A percentile compares a stretch with the other conserved stretches of the same genome.
These are phyloP conservation scores for Ceratobasidium sp. DNA, from an alignment of 1,284 basidiomycete species.

Conservation along the genomic window DNA sequence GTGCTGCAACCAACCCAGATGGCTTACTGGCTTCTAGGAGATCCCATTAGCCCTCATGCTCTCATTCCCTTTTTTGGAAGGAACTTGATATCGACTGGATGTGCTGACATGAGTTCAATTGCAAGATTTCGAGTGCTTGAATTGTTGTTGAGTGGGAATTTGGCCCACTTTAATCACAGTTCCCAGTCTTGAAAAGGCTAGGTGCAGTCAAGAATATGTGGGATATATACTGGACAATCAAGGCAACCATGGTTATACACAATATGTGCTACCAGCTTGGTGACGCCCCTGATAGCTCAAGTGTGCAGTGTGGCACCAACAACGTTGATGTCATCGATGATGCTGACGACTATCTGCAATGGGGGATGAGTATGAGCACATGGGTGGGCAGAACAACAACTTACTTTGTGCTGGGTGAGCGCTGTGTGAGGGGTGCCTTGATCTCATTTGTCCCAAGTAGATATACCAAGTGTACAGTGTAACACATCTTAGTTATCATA, in stretches of 20 bases:
- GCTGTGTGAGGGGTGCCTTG: background rate
- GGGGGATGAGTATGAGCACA: background rate
- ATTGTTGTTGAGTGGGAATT: background rate
- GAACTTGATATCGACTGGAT: background rate
- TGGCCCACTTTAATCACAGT: background rate
- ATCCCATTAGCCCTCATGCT: background rate
- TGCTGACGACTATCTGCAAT: too few relatives aligned
- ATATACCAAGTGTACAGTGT: too few relatives aligned
- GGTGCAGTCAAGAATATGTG: background rate
- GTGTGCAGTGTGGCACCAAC: background rate
- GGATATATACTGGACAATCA: background rate
- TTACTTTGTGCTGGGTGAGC: background rate
- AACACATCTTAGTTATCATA: too few relatives aligned
- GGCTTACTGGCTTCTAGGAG: background rate
- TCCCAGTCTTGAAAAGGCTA: background rate
- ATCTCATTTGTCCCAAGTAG: background rate
- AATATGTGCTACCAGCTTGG: background rate
- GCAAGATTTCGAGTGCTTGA: background rate
- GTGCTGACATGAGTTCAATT: background rate
- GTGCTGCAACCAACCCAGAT: too few relatives aligned
- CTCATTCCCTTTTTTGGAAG: background rate
- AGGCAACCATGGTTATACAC: background rate
- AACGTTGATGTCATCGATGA: background rate
- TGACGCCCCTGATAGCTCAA: background rate
- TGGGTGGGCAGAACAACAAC: background rate